Evolutionary conservation across 352 stramenopile genomes (phyloP), one percentile per base, ranked within the genome.

Genomic region (Pythium rhizo-oryzae): DNA sequence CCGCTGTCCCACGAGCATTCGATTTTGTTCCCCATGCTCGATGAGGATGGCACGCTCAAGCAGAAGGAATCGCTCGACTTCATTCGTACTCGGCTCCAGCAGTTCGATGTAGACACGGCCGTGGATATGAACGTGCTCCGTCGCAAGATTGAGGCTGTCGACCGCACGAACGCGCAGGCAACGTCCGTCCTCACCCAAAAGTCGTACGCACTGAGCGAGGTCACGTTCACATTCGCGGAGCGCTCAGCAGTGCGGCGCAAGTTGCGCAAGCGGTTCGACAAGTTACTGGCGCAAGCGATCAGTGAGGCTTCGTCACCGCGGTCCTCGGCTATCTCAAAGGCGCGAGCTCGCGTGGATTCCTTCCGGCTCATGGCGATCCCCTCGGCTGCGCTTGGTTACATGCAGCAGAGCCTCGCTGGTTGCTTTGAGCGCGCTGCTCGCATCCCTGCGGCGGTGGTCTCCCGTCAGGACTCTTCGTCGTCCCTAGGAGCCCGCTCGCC

Each of bases 141-240:
- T 23, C 72, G 79, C 1, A 96, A 95, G 67, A 93, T 93, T 59
- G 87, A 94, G 47, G 66, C 55, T n/a, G 80, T 85, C 3, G 82
- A 94, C 63, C 82, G 77, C 41, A 76, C 73, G 1, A 76, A 90
- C 28, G 86, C 80, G 1, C 64, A 80, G 24, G 80, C 84, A 1
- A 83, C 86, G 21, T 80, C 76, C 4, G 50, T 82, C 24, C 75
- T 90, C 24, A 80, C 86, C 23, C 72, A 70, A 54, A 77, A 75
- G 25, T 84, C 82, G n/a, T 90, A 91, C 51, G 75, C 75, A 28
- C 65, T 91, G 18, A 92, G 76, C 3, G 87, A 93, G 54, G 74
- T 70, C 44, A 78, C 80, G 12, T 91, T 92, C 55, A 69, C 78
- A n/a, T 59, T 94, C 25, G 82, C 90, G 19, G 87, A 96, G 68